Base-by-base conservation (phyloP, 768 basidiomycete genomes). In the Termitomyces heimii region DNA sequence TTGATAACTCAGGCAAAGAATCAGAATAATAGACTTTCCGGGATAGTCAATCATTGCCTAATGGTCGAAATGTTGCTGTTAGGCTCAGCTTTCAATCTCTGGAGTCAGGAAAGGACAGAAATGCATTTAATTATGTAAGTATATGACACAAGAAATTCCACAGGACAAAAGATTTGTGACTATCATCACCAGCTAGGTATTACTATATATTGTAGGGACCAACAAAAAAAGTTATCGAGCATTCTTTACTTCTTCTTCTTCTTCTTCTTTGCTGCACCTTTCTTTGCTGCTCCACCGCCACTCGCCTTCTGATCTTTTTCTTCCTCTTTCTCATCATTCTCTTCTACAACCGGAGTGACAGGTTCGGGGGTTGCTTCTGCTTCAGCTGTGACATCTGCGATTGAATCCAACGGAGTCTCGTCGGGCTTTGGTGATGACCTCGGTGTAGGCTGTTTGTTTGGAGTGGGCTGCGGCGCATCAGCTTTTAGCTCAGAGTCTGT, bases 201-300 rank as follows among this genome's bases (percentile, higher is more conserved):
- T n/a, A n/a, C n/a, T n/a, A n/a, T n/a, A n/a, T n/a, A 37, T 37
- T 18, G 16, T 37, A 42, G 9, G 16, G 42, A 7, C 29, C 2
- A 20, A 26, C 13, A 40, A 52, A 5, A 22, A 9, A n/a, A n/a
- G n/a, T 34, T 26, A 54, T 12, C 12, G n/a, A 13, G 16, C 26
- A 29, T 32, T 37, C 18, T 43, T 45, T 62, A 72, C 71, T 69
- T 61, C 50, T 62, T 62, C 48, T 58, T 60, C 48, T 67, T 62
- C 35, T 62, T 62, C 57, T 59, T 61, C 37, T 63, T 65, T 42
- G 42, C 55, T 24, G 22, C 39, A 22, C 57, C 56, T 55, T 66
- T 60, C 39, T 62, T 62, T 55, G 54, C 59, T 28, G 58, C 64
- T 37, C 37, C 46, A 42, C 46, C 46, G 50, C 61, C 50, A n/a